Evolutionary conservation across 2,329 filamentous ascomycete species (phyloP).

Genomic region (Parasarocladium wereldwijsianum): DNA sequence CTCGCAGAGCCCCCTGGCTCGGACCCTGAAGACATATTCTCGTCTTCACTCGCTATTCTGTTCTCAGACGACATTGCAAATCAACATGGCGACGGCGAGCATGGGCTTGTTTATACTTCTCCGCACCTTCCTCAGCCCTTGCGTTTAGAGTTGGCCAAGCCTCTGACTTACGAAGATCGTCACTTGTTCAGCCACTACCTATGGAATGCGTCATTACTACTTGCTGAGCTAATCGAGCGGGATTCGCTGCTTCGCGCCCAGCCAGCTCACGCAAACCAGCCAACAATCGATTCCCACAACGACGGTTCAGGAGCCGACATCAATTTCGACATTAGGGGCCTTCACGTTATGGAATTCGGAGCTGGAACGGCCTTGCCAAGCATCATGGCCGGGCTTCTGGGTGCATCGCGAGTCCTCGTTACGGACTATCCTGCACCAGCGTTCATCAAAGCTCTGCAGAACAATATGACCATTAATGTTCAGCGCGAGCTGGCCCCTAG

Average conservation of each 20-base stretch:
- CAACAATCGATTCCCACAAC: no score
- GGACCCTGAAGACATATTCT: conserved; percentile 44
- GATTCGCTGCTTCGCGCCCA: conserved; percentile 20
- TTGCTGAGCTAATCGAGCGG: conserved; percentile 40
- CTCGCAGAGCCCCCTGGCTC: conserved; percentile 17
- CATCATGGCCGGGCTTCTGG: conserved; percentile 30
- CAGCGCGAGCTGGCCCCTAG: conserved; percentile 16
- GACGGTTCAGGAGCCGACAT: background rate
- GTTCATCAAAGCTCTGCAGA: conserved; percentile 42
- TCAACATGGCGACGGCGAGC: conserved; percentile 48
- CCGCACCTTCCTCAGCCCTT: conserved; percentile 31
- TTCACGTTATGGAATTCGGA: conserved; percentile 48
- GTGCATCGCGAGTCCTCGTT: conserved; percentile 36
- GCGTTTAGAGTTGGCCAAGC: conserved; percentile 30
- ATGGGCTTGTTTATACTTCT: conserved; percentile 45
- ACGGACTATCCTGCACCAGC: conserved; percentile 53
- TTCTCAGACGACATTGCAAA: conserved; percentile 54
- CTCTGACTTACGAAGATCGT: conserved; percentile 34
- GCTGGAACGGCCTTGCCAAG: conserved; percentile 46
- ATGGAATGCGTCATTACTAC: conserved; percentile 50
- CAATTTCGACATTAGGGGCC: conserved; percentile 33
- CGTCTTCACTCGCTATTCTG: conserved; percentile 42
- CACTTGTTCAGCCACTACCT: conserved; percentile 56
- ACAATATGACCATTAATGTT: conserved; percentile 42
- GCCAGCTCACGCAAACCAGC: conserved; percentile 2